phyloP scores from a whole-genome alignment of 192 early-diverging fungal genomes.

The Funneliformis geosporum region DNA sequence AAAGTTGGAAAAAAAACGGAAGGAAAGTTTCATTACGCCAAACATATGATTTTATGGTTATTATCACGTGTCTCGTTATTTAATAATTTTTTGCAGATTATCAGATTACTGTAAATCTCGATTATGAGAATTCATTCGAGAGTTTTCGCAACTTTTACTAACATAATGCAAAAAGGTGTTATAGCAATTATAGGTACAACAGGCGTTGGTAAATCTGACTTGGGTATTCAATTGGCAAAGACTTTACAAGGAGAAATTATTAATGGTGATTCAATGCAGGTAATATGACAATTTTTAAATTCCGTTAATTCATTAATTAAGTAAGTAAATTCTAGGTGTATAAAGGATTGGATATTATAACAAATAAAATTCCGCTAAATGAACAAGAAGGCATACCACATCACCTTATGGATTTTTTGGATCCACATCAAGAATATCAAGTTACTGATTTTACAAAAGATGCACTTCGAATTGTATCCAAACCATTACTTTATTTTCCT shows the following conservation, averaged over 20 bases:
- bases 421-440: constrained; percentile 74
- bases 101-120: too few species aligned
- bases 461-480: constrained; percentile 62
- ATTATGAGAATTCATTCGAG: too few species aligned
- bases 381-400: constrained; percentile 75
- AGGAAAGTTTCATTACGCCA: too few species aligned
- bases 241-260: constrained; percentile 85
- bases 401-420: constrained; percentile 84
- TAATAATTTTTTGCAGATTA: too few species aligned
- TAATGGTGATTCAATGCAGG: constrained; percentile 95
- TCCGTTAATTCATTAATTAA: too few species aligned
- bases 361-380: constrained; percentile 84
- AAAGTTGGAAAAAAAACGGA: too few species aligned
- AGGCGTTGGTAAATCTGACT: constrained; percentile 95
- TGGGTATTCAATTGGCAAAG: constrained; percentile 85
- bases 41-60: too few species aligned
- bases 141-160: background rate
- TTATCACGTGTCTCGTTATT: too few species aligned
- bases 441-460: constrained; percentile 85
- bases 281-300: too few species aligned
- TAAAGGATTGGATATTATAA: constrained; percentile 86
- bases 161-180: constrained; percentile 39
- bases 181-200: constrained; percentile 84
- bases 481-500: background rate
- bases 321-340: constrained; percentile 79